Conservation (phyloP, 140 eudicot genomes). For the Flaveria floridana region DNA sequence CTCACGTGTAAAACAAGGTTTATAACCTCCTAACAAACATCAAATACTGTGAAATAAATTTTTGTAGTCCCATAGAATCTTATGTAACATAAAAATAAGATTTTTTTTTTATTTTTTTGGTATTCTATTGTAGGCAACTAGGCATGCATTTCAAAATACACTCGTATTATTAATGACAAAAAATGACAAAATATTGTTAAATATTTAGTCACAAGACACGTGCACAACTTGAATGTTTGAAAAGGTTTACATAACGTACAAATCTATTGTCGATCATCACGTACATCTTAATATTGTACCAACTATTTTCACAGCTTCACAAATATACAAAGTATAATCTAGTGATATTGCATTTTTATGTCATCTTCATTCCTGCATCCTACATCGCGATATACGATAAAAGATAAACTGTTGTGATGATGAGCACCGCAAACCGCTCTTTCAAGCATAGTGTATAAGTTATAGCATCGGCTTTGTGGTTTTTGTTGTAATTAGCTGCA, state of each 20-base stretch:
- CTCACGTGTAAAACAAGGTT: too few species aligned
- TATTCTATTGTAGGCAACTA: too few species aligned
- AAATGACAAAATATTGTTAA: too few species aligned
- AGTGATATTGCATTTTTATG: background rate
- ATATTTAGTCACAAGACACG: background rate
- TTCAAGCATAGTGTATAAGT: conserved; percentile 1
- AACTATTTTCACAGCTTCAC: conserved; percentile 17
- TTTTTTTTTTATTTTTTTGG: too few species aligned
- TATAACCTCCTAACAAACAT: too few species aligned
- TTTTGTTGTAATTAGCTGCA: conserved; percentile 26
- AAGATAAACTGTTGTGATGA: conserved; percentile 19
- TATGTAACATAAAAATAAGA: too few species aligned
- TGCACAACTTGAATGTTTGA: too few species aligned
- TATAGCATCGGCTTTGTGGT: conserved; percentile 26
- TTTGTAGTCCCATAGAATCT: too few species aligned
- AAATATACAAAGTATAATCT: background rate
- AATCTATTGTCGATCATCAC: background rate
- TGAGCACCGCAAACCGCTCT: conserved; percentile 7
- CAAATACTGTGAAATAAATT: too few species aligned
- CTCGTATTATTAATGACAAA: too few species aligned
- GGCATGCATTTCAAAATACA: too few species aligned
- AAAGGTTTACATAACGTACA: background rate
- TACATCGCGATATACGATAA: conserved; percentile 23
- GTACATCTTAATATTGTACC: background rate
- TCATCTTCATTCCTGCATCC: background rate